Conservation (phyloP, 306 rosid species). For the Alnus rubra region DNA sequence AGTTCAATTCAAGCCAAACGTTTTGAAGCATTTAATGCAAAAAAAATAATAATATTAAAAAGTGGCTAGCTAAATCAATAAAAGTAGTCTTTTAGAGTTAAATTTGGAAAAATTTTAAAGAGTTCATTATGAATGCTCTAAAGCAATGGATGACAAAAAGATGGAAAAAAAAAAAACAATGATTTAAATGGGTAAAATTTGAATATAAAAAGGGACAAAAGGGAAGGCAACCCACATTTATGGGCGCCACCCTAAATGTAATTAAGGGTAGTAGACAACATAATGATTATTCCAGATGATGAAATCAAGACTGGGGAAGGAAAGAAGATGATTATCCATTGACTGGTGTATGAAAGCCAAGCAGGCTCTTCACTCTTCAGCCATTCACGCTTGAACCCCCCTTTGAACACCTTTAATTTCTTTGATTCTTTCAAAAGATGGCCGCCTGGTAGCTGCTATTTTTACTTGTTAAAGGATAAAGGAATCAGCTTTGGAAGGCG, state of each 20-base stretch:
- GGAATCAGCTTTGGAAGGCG: slow-evolving; percentile 34
- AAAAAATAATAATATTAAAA: too few relatives aligned
- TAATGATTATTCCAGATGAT: slow-evolving; percentile 20
- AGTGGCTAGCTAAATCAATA: too few relatives aligned
- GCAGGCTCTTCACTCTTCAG: slow-evolving; percentile 10
- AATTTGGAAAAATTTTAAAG: too few relatives aligned
- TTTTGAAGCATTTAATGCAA: too few relatives aligned
- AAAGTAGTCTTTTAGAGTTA: too few relatives aligned
- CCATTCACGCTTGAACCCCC: slow-evolving; percentile 18
- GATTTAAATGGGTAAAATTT: not conserved
- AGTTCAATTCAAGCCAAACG: too few relatives aligned
- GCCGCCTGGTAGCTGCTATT: slow-evolving; percentile 14
- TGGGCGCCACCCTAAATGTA: slow-evolving; percentile 17
- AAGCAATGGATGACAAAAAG: not conserved
- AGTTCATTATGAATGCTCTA: too few relatives aligned
- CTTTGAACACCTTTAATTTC: slow-evolving; percentile 35
- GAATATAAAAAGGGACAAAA: slow-evolving; percentile 12
- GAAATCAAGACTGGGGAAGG: slow-evolving; percentile 40
- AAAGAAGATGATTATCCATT: slow-evolving; percentile 43
- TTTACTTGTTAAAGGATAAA: slow-evolving; percentile 20
- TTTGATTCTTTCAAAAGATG: slow-evolving; percentile 36
- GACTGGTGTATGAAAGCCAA: slow-evolving; percentile 40
- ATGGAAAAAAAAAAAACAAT: not conserved
- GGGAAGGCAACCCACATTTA: not conserved
- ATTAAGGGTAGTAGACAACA: slow-evolving; percentile 28